Conservation (phyloP, 345 rosid species). For the Viola odorata region DNA sequence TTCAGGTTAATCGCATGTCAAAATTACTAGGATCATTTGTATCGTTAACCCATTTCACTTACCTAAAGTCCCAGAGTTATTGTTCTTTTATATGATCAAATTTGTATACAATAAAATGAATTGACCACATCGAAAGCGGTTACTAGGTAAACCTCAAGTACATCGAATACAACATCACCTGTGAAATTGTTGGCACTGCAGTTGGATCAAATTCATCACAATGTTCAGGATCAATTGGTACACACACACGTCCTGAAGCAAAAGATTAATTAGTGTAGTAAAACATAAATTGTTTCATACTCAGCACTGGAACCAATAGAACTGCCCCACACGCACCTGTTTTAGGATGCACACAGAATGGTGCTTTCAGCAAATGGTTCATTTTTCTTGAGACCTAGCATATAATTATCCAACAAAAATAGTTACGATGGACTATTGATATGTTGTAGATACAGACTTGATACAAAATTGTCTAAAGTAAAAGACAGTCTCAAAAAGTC, state of each 20-base stretch:
- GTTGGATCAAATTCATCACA: constrained; percentile 89
- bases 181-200: constrained; percentile 64
- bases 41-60: not conserved
- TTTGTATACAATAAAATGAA: not conserved
- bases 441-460: not conserved
- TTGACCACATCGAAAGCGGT: not conserved
- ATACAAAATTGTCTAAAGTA: not conserved
- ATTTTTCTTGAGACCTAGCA: constrained; percentile 83
- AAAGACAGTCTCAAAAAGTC: not conserved
- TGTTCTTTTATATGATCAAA: not conserved
- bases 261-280: not conserved
- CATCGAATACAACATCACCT: constrained; percentile 32
- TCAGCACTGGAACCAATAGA: not conserved
- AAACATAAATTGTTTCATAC: not conserved
- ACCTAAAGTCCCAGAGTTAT: not conserved
- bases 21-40: not conserved
- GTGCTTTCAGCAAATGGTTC: constrained; percentile 97
- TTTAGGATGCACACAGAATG: constrained; percentile 91
- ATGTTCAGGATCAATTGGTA: constrained; percentile 72
- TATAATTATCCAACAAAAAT: constrained; percentile 1
- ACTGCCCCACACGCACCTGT: constrained; percentile 46
- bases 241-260: constrained; percentile 72
- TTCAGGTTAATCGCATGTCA: not conserved
- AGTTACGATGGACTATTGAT: not conserved
- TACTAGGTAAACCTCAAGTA: not conserved